A percentile compares a stretch with the other conserved stretches of the same genome.
These are phyloP conservation scores for Fusarium sp. DNA, from an alignment of 2,329 filamentous ascomycete species.

Conservation along the genomic window DNA sequence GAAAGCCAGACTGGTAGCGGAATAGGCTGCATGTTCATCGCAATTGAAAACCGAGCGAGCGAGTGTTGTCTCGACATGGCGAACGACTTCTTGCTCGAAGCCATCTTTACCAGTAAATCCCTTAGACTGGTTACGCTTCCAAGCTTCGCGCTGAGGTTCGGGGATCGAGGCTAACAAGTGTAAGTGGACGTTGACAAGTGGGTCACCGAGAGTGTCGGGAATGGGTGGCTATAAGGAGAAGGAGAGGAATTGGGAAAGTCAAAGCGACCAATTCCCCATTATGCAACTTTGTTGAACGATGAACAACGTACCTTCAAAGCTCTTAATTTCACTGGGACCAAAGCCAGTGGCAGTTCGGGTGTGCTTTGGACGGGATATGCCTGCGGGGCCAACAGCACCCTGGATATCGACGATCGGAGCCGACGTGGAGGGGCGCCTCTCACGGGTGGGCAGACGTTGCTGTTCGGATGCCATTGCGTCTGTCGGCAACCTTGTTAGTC, in stretches of 20 bases:
- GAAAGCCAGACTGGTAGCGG: conserved; percentile 90
- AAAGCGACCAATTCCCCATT: neutral
- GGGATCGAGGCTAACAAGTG: conserved; percentile 76
- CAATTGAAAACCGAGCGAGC: conserved; percentile 98
- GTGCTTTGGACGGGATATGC: conserved; percentile 91
- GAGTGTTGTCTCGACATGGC: conserved; percentile 95
- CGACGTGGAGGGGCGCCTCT: conserved; percentile 84
- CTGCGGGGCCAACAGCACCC: conserved; percentile 86
- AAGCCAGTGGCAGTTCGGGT: conserved; percentile 97
- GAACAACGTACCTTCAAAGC: conserved; percentile 77
- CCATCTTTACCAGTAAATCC: conserved; percentile 84
- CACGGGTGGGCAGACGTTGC: conserved; percentile 64
- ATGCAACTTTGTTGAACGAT: neutral
- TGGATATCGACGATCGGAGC: conserved; percentile 88
- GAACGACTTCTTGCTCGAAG: conserved; percentile 88
- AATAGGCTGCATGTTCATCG: conserved; percentile 93
- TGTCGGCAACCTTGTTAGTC: conserved; percentile 34
- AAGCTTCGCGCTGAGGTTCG: conserved; percentile 86
- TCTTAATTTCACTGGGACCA: conserved; percentile 90
- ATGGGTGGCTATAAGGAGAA: neutral
- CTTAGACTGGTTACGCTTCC: conserved; percentile 71
- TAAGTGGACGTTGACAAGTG: conserved; percentile 16
- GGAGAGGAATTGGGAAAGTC: neutral
- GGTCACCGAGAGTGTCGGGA: neutral
- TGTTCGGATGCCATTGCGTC: conserved; percentile 53